These are phyloP conservation scores for Ophiostoma novo-ulmi DNA, from an alignment of 2,329 filamentous ascomycete species.

Conservation along the genomic window DNA sequence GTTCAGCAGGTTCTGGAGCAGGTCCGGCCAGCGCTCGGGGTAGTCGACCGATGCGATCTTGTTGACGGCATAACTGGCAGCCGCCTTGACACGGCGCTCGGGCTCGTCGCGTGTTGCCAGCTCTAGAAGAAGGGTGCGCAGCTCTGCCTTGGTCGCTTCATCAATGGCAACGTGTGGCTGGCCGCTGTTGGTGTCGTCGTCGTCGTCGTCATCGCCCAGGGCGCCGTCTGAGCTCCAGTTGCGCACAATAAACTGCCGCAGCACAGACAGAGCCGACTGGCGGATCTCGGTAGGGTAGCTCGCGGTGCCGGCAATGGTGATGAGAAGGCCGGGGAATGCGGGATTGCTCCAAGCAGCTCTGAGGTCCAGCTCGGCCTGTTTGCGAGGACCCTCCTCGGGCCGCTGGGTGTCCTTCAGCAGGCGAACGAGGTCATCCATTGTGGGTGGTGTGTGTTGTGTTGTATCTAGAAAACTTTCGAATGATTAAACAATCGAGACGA, in stretches of 20 bases:
- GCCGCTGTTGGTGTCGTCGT: slow-evolving; percentile 56
- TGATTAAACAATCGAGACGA: neutral
- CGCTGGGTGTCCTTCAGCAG: slow-evolving; percentile 84
- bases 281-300: slow-evolving; percentile 69
- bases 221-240: slow-evolving; percentile 74
- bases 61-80: slow-evolving; percentile 76
- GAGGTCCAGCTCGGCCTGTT: slow-evolving; percentile 80
- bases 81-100: slow-evolving; percentile 80
- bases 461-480: neutral
- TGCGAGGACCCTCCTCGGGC: slow-evolving; percentile 67
- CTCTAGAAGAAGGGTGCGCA: slow-evolving; percentile 70
- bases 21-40: slow-evolving; percentile 87
- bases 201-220: slow-evolving; percentile 68
- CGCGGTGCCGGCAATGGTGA: slow-evolving; percentile 72
- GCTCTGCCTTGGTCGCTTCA: slow-evolving; percentile 66
- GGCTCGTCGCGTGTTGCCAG: slow-evolving; percentile 67
- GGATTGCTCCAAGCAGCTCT: slow-evolving; percentile 62
- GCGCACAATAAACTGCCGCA: slow-evolving; percentile 77
- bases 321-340: slow-evolving; percentile 72
- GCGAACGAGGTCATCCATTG: slow-evolving; percentile 86
- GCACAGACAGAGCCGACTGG: slow-evolving; percentile 72
- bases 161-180: slow-evolving; percentile 47
- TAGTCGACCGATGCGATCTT: slow-evolving; percentile 94
- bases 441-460: neutral
- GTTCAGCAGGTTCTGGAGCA: slow-evolving; percentile 74